Percentiles rank a stretch among this genome's conserved stretches.
phyloP scores from a whole-genome alignment of 257 asterid species.

The Pogostemon cablin region DNA sequence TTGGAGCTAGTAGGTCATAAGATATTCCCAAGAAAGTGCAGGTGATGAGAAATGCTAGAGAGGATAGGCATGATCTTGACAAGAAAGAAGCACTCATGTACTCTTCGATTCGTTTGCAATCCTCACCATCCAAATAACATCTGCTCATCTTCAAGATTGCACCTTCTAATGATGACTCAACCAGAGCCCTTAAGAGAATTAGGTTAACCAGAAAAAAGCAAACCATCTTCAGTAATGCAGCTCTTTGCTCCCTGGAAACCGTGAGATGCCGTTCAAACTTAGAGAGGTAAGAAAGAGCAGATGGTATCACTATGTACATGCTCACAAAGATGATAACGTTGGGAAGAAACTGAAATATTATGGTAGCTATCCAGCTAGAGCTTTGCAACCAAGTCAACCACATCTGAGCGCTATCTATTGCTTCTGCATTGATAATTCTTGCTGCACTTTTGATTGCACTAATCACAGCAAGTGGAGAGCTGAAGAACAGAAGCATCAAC shows the following conservation, averaged over 20 bases:
- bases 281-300: conserved; percentile 90
- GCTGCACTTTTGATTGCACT: conserved; percentile 86
- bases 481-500: conserved; percentile 86
- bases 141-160: conserved; percentile 87
- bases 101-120: conserved; percentile 88
- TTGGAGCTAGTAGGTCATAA: conserved; percentile 85
- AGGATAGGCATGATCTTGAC: conserved; percentile 88
- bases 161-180: conserved; percentile 85
- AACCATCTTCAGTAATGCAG: conserved; percentile 93
- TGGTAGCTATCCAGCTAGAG: conserved; percentile 89
- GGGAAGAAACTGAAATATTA: conserved; percentile 92
- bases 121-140: conserved; percentile 97
- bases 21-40: conserved; percentile 97
- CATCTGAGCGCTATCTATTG: conserved; percentile 86
- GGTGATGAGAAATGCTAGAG: conserved; percentile 88
- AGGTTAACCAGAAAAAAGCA: conserved; percentile 96
- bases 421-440: conserved; percentile 92
- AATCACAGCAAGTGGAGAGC: conserved; percentile 92
- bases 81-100: conserved; percentile 79
- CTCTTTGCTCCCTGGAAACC: conserved; percentile 93
- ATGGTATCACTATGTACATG: conserved; percentile 91
- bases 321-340: conserved; percentile 91
- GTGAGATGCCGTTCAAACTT: conserved; percentile 93
- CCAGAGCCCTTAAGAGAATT: conserved; percentile 85
- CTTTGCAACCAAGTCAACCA: conserved; percentile 97